A percentile compares a stretch with the other conserved stretches of the same genome.
These are phyloP conservation scores for Fusarium falciforme DNA, from an alignment of 2,329 filamentous ascomycete species.

Conservation along the genomic window DNA sequence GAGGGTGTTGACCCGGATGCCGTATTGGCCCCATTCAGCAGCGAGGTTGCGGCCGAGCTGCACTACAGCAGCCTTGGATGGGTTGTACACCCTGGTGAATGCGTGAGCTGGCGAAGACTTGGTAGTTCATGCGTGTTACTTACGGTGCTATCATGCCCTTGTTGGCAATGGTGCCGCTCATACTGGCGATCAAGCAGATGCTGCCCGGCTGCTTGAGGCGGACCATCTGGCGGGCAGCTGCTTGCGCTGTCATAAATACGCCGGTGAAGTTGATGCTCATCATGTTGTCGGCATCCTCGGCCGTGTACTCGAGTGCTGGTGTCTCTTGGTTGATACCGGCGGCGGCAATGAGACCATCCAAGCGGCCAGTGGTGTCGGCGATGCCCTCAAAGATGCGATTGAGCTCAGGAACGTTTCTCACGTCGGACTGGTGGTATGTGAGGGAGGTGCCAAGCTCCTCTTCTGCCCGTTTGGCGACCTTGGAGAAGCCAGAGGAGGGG, in stretches of 20 bases:
- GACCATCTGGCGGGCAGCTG: conserved; percentile 82
- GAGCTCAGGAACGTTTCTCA: conserved; percentile 76
- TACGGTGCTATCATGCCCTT: conserved; percentile 70
- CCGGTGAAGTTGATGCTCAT: conserved; percentile 90
- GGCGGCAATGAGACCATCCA: conserved; percentile 82
- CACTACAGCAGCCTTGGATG: conserved; percentile 79
- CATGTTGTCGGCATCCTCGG: conserved; percentile 80
- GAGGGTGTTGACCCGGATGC: conserved; percentile 84
- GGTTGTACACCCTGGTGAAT: conserved; percentile 73
- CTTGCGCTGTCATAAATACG: conserved; percentile 86
- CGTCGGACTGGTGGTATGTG: conserved; percentile 83
- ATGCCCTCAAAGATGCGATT: conserved; percentile 77
- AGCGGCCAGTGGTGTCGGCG: conserved; percentile 73
- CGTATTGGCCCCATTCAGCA: conserved; percentile 76
- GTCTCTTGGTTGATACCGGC: conserved; percentile 85
- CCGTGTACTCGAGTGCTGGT: conserved; percentile 82
- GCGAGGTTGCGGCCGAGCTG: conserved; percentile 79
- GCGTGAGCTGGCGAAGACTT: neutral
- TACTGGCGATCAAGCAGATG: conserved; percentile 76
- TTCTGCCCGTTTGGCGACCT: conserved; percentile 71
- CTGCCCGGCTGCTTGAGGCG: conserved; percentile 68
- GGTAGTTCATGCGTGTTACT: conserved; percentile 42
- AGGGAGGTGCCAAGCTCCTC: conserved; percentile 74
- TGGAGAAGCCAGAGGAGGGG: conserved; percentile 68
- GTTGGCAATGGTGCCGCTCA: conserved; percentile 76